Percentiles rank a stretch among this genome's conserved stretches.
Evolutionary conservation across 768 basidiomycete genomes (phyloP).

Genomic region (Postia placenta): DNA sequence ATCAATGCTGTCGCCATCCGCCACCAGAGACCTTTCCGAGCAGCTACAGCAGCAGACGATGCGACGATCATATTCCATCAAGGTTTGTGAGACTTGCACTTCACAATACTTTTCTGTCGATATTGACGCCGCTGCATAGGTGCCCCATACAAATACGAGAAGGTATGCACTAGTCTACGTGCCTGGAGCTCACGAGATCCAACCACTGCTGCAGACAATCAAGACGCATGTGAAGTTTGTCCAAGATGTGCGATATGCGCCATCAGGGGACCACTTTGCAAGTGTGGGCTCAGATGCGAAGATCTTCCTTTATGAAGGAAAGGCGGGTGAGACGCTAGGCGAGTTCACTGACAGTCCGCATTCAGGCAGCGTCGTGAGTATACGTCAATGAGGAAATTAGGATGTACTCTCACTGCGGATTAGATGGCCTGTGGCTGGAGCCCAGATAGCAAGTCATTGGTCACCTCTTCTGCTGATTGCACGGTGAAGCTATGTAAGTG

Average conservation of each 20-base stretch:
- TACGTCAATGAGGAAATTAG: background rate
- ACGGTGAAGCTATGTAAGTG: slow-evolving; percentile 80
- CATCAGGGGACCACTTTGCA: slow-evolving; percentile 76
- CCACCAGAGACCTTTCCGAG: slow-evolving; percentile 84
- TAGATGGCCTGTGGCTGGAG: slow-evolving; percentile 81
- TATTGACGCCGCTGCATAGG: slow-evolving; percentile 33
- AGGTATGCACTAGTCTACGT: slow-evolving; percentile 33
- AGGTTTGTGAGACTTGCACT: slow-evolving; percentile 32
- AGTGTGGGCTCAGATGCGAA: slow-evolving; percentile 88
- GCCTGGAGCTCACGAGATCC: background rate
- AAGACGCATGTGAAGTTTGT: slow-evolving; percentile 89
- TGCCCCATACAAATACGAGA: slow-evolving; percentile 86
- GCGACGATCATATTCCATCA: slow-evolving; percentile 76
- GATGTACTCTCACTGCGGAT: background rate
- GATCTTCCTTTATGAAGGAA: slow-evolving; percentile 86
- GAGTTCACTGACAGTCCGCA: slow-evolving; percentile 68
- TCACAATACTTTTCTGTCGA: background rate
- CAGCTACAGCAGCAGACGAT: slow-evolving; percentile 86
- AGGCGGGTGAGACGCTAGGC: slow-evolving; percentile 70
- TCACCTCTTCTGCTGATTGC: slow-evolving; percentile 83
- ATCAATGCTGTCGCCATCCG: slow-evolving; percentile 89
- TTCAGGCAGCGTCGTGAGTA: slow-evolving; percentile 68
- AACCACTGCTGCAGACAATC: slow-evolving; percentile 60
- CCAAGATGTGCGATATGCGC: slow-evolving; percentile 81
- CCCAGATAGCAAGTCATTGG: slow-evolving; percentile 61